Evolutionary conservation across 768 basidiomycete species (phyloP).

Genomic region (Mycena venus): DNA sequence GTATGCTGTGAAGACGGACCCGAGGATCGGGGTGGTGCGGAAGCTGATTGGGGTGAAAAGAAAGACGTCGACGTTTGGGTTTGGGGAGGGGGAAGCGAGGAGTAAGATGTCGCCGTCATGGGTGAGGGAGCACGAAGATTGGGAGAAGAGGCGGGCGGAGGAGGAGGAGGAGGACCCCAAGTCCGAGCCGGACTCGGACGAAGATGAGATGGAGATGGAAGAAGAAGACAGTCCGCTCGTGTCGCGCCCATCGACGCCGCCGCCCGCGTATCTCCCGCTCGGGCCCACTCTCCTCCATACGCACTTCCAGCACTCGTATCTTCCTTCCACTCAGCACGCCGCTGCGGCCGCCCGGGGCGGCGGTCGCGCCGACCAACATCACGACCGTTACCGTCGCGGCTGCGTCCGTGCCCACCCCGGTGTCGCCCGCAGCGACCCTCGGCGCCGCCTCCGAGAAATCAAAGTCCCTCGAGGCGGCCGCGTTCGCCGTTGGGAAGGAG

Average conservation of each 20-base stretch:
- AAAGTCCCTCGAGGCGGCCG: slow-evolving; percentile 77
- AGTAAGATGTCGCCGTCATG: slow-evolving; percentile 57
- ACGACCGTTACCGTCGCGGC: slow-evolving; percentile 50
- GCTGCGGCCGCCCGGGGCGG: slow-evolving; percentile 70
- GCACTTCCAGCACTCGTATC: slow-evolving; percentile 72
- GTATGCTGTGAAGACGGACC: slow-evolving; percentile 78
- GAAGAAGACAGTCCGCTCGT: slow-evolving; percentile 48
- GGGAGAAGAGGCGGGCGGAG: slow-evolving; percentile 57
- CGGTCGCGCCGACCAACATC: slow-evolving; percentile 60
- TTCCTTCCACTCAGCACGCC: slow-evolving; percentile 75
- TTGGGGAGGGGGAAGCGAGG: slow-evolving; percentile 13
- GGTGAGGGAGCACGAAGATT: slow-evolving; percentile 62
- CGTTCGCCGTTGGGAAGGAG: slow-evolving; percentile 73
- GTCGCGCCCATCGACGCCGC: slow-evolving; percentile 77
- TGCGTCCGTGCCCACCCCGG: slow-evolving; percentile 79
- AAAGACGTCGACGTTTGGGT: slow-evolving; percentile 61
- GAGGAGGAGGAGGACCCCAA: slow-evolving; percentile 48
- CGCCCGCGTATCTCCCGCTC: slow-evolving; percentile 76
- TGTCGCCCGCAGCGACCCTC: slow-evolving; percentile 82
- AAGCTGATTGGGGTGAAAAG: slow-evolving; percentile 81
- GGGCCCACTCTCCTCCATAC: slow-evolving; percentile 79
- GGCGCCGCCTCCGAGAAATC: slow-evolving; percentile 75
- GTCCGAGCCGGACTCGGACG: slow-evolving; percentile 40
- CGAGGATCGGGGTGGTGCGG: slow-evolving; percentile 75
- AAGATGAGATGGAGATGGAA: slow-evolving; percentile 38